A percentile compares a stretch with the other conserved stretches of the same genome.
Evolutionary conservation across 208 protist species (phyloP).

Genomic region (Sergeia podlipaevii): DNA sequence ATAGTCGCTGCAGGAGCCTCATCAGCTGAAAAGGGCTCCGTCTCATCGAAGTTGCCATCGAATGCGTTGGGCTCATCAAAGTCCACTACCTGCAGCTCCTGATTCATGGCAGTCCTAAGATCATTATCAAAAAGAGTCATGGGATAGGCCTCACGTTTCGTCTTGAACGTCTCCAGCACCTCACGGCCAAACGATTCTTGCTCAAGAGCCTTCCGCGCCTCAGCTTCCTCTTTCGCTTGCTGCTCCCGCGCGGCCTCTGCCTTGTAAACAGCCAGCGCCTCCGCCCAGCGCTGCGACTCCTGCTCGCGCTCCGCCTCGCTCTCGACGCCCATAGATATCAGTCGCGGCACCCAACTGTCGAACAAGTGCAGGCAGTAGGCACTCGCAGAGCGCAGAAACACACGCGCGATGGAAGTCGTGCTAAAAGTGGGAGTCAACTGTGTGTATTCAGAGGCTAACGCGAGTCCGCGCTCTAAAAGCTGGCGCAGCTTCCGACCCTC

Average conservation of each 20-base stretch:
- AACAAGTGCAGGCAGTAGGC: slow-evolving; percentile 54
- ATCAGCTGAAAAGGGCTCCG: no score
- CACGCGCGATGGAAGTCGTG: slow-evolving; percentile 9
- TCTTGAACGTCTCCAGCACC: slow-evolving; percentile 37
- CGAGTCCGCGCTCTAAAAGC: slow-evolving; percentile 34
- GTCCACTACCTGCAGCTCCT: no score
- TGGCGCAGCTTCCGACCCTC: slow-evolving; percentile 34
- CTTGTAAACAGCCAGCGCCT: slow-evolving; percentile 31
- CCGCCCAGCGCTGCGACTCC: slow-evolving; percentile 36
- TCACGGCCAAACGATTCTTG: slow-evolving; percentile 20
- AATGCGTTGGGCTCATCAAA: background rate
- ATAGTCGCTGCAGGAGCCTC: no score
- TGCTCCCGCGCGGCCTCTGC: slow-evolving; percentile 32
- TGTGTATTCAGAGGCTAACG: slow-evolving; percentile 27
- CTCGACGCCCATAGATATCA: slow-evolving; percentile 42
- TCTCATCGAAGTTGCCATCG: background rate
- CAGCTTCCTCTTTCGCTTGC: slow-evolving; percentile 25
- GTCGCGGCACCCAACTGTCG: slow-evolving; percentile 29
- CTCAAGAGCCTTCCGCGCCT: slow-evolving; percentile 33
- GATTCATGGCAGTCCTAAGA: slow-evolving; percentile 15
- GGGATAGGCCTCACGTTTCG: slow-evolving; percentile 15
- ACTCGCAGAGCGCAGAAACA: slow-evolving; percentile 41
- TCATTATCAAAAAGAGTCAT: slow-evolving; percentile 15
- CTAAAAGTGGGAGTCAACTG: slow-evolving; percentile 15
- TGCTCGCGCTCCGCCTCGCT: slow-evolving; percentile 31